Conservation (phyloP, 805 yeast genomes). For the Yamadazyma sp. region DNA sequence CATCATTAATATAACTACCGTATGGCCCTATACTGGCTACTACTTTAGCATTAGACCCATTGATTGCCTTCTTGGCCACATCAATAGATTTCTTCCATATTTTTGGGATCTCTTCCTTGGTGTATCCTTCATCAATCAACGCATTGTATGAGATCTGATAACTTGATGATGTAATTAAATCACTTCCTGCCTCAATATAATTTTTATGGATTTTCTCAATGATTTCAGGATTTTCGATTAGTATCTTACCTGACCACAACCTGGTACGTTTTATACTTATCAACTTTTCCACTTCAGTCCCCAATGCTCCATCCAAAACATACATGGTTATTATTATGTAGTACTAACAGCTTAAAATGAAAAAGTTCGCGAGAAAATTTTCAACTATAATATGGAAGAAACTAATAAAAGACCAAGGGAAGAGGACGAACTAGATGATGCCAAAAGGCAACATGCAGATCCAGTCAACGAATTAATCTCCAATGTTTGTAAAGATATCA, state of each 20-base stretch:
- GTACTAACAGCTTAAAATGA: background rate
- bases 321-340: constrained; percentile 3
- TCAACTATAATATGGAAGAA: constrained; percentile 9
- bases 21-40: constrained; percentile 77
- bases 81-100: constrained; percentile 24
- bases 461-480: constrained; percentile 39
- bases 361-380: constrained; percentile 3
- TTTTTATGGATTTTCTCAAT: constrained; percentile 47
- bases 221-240: constrained; percentile 41
- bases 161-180: constrained; percentile 52
- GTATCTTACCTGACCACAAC: constrained; percentile 62
- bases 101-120: constrained; percentile 13
- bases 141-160: constrained; percentile 56
- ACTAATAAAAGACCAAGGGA: constrained; percentile 14
- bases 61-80: constrained; percentile 20
- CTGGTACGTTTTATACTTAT: constrained; percentile 24
- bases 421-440: constrained; percentile 21
- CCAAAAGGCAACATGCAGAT: constrained; percentile 39
- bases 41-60: constrained; percentile 15
- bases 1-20: constrained; percentile 66
- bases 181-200: constrained; percentile 54
- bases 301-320: constrained; percentile 60
- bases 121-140: constrained; percentile 21
- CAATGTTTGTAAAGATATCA: constrained; percentile 43
- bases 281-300: constrained; percentile 58